Evolutionary conservation across 2,329 filamentous ascomycete species (phyloP), one percentile per base, ranked within the genome.

Genomic region (Cadophora luteo-olivacea): DNA sequence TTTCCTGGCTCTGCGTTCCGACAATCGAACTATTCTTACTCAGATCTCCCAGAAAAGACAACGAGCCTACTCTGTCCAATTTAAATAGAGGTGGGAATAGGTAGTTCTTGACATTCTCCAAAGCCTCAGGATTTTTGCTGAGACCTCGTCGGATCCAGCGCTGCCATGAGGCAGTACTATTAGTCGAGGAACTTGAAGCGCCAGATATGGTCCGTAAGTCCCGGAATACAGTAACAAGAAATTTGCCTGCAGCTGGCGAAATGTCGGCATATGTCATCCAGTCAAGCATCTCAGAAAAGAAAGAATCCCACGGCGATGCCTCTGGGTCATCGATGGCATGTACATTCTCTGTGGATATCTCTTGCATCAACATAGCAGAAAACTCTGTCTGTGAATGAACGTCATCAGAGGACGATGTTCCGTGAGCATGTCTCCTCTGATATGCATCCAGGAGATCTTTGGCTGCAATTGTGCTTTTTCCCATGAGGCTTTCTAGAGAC

Each of bases 31-130:
- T 82, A 6, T 84, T 77, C 16, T 83, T 80, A n/a, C 84, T 89
- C 67, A 91, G 81, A 24, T 82, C 80, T 57, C 84, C 79, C n/a
- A 93, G 78, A 69, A 92, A 90, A 3, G 77, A 76, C 60, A 89
- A 73, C 1, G 88, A 85, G 14, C 85, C 83, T 2, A 77, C 70
- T 41, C 84, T 82, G 71, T 91, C 86, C 7, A 83, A 77, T 74
- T 85, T 89, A 80, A 91, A 91, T 4, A 91, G 81, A 0, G 87
- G 85, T 0, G 87, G 81, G 65, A 91, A 86, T 24, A 90, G 81
- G 74, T 91, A 90, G 68, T 88, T 87, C 79, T 89, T 90, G 70
- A 90, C 83, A 67, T 86, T 84, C 69, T 90, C 89, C 12, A 91
- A 79, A 22, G 87, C 82, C n/a, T 81, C 80, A 0, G 83, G 80